Conservation (phyloP, 2,329 filamentous ascomycete species). For the Penicillium brasilianum region DNA sequence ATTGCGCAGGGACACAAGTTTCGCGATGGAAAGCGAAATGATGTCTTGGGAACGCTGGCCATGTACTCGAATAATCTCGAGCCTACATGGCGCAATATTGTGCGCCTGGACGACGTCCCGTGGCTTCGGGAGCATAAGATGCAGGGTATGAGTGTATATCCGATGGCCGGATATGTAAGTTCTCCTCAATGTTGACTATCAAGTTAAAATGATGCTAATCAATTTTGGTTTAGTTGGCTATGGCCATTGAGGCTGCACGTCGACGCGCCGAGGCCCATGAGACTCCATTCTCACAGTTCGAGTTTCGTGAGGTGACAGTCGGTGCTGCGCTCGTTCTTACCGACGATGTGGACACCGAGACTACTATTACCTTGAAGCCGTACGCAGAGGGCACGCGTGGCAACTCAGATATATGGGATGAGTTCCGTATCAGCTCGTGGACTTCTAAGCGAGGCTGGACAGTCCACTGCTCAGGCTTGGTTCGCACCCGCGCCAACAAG, state of each 20-base stretch:
- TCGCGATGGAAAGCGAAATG: slow-evolving; percentile 31
- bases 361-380: slow-evolving; percentile 54
- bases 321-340: slow-evolving; percentile 55
- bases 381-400: slow-evolving; percentile 47
- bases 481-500: slow-evolving; percentile 31
- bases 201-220: no score
- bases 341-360: slow-evolving; percentile 56
- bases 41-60: slow-evolving; percentile 33
- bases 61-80: slow-evolving; percentile 35
- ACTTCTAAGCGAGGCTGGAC: slow-evolving; percentile 33
- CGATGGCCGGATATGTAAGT: slow-evolving; percentile 33
- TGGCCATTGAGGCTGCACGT: slow-evolving; percentile 41
- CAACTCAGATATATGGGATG: slow-evolving; percentile 36
- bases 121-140: slow-evolving; percentile 43
- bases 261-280: slow-evolving; percentile 35
- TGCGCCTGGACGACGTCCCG: slow-evolving; percentile 32
- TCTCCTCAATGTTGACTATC: no score
- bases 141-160: slow-evolving; percentile 33
- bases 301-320: slow-evolving; percentile 56
- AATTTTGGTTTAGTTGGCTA: slow-evolving; percentile 30
- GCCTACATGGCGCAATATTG: slow-evolving; percentile 36
- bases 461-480: slow-evolving; percentile 34
- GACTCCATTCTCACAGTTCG: slow-evolving; percentile 49
- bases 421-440: slow-evolving; percentile 38
- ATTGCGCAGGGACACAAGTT: slow-evolving; percentile 38